Base-by-base conservation (phyloP, 169 alveolate genomes). In the Perkinsus olseni region DNA sequence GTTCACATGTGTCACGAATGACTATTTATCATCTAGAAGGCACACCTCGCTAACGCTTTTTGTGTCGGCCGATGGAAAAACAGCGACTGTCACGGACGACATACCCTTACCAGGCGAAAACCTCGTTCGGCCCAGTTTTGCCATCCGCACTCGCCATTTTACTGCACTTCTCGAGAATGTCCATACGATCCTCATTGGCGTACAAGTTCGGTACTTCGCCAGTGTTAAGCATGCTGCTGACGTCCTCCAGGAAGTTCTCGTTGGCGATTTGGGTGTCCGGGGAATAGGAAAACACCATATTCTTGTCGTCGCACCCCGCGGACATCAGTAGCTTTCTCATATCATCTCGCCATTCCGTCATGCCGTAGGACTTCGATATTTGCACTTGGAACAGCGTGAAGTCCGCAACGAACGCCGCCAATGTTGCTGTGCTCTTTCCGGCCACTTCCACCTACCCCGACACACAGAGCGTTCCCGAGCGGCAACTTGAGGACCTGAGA, bases 371-470 rank as follows among this genome's bases (percentile, higher is more conserved):
- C 94, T 97, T 97, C 45, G 98, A 96, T 90, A 97, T 95, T 90
- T 98, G 96, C 91, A 98, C 97, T 93, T 96, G 97, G 96, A 97
- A 97, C 92, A 96, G 94, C 48, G 96, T 96, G 93, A 97, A 96
- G 74, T 97, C 98, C 39, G 98, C 97, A 36, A 98, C 97, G 95
- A 96, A 97, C 31, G 99, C 98, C 17, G 99, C 99, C 92, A 99
- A 97, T 93, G 98, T 98, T 74, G 99, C 98, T 93, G 98, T 95
- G 51, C 99, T 97, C 96, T 98, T n/a, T 98, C 94, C 98, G 97
- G 74, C 99, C 99, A 34, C 99, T 98, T 91, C 99, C 99, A 38
- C 99, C 99, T n/a, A 99, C 99, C 91, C 99, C 99, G 91, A 98
- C 99, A 38, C 96, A 96, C 95, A 97, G 94, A 20, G 99, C 99